Evolutionary conservation across 1,284 basidiomycete genomes (phyloP).

Genomic region (Puccinia novopanici): DNA sequence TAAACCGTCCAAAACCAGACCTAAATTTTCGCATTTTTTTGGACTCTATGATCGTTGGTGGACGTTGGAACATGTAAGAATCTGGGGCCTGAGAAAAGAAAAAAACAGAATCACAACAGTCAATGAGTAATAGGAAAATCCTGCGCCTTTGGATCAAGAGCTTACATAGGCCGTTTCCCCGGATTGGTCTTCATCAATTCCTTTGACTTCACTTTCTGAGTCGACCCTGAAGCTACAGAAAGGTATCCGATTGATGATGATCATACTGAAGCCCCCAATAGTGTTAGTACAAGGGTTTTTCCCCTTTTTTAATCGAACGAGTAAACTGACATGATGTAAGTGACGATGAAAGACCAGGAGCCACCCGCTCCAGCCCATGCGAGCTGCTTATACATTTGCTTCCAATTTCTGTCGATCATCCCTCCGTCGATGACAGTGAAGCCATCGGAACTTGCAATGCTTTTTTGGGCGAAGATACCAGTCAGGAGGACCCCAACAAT

Average conservation of each 20-base stretch:
- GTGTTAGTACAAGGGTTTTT: conserved; percentile 52
- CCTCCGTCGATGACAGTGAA: conserved; percentile 67
- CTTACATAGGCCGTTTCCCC: conserved; percentile 63
- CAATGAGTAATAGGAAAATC: not conserved
- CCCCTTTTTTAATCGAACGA: conserved; percentile 60
- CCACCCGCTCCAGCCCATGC: conserved; percentile 74
- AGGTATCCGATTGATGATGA: conserved; percentile 74
- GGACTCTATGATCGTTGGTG: conserved; percentile 18
- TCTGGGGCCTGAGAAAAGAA: conserved; percentile 8
- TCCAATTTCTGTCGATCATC: conserved; percentile 70
- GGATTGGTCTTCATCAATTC: conserved; percentile 73
- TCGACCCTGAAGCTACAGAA: conserved; percentile 70
- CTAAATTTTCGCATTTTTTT: not conserved
- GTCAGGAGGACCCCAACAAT: conserved; percentile 57
- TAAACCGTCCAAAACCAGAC: conserved; percentile 15
- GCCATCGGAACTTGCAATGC: conserved; percentile 74
- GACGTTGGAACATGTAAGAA: conserved; percentile 2
- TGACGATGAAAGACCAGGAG: conserved; percentile 64
- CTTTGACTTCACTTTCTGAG: conserved; percentile 76
- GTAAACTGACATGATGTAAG: conserved; percentile 62
- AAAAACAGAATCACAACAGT: not conserved
- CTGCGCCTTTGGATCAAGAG: not conserved
- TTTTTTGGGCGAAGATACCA: conserved; percentile 72
- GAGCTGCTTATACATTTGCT: conserved; percentile 78
- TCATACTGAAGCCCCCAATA: conserved; percentile 60